phyloP scores from a whole-genome alignment of 768 basidiomycete genomes.

The Coprinellus aureogranulatus region DNA sequence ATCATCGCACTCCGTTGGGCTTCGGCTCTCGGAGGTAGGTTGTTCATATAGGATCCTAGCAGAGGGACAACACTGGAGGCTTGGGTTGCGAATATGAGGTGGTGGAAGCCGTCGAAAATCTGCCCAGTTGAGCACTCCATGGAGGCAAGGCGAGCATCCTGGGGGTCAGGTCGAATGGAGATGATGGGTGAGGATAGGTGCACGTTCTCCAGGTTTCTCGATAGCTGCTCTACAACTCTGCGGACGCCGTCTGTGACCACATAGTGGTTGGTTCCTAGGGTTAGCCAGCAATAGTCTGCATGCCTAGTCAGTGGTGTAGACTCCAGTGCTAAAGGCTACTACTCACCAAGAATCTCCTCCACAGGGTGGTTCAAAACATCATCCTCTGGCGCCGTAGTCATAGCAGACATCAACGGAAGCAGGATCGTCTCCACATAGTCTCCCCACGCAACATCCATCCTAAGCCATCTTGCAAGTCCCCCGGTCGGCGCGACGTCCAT shows the following conservation, averaged over 20 bases:
- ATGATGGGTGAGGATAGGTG: constrained; percentile 55
- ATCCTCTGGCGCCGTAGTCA: constrained; percentile 62
- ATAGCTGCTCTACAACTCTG: constrained; percentile 55
- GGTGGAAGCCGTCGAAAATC: constrained; percentile 51
- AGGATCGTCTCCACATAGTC: constrained; percentile 54
- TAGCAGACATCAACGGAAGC: constrained; percentile 67
- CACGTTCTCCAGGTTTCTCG: constrained; percentile 42
- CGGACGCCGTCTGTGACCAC: constrained; percentile 58
- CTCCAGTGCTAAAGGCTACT: not conserved
- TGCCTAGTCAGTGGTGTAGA: not conserved
- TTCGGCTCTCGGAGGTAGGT: constrained; percentile 28
- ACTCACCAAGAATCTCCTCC: constrained; percentile 62
- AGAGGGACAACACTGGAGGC: constrained; percentile 61
- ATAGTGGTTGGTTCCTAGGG: constrained; percentile 67
- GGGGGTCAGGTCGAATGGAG: constrained; percentile 38
- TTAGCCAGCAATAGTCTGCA: constrained; percentile 69
- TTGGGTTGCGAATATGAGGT: constrained; percentile 73
- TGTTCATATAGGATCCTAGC: constrained; percentile 43
- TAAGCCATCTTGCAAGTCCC: constrained; percentile 37
- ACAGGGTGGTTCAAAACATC: constrained; percentile 59
- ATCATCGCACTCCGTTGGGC: constrained; percentile 30
- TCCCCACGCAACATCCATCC: constrained; percentile 51
- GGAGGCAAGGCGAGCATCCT: constrained; percentile 30
- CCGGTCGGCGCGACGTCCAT: constrained; percentile 39
- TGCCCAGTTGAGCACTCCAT: constrained; percentile 34